Evolutionary conservation across 2,329 filamentous ascomycete genomes (phyloP), one percentile per base, ranked within the genome.

Genomic region (Rugonectria rugulosa): DNA sequence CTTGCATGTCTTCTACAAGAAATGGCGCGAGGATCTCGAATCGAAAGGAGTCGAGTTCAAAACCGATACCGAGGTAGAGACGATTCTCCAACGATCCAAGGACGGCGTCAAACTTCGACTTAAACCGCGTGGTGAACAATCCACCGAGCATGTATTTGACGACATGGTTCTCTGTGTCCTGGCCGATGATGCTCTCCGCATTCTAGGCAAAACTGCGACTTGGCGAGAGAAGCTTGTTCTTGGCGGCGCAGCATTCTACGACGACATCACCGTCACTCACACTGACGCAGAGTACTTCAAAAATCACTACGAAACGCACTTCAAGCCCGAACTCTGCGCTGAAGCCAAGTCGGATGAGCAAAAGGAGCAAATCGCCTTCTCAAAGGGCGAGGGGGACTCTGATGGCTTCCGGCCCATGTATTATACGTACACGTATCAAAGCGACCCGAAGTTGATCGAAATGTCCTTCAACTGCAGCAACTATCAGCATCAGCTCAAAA

Each of bases 391-490:
- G 14, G 74, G 80, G 56, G 69, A 80, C 79, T 29, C 85, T 77
- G 80, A 68, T 23, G 80, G 79, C 17, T 88, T 85, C 75, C 77
- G 79, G 44, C 85, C 85, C 46, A 88, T 88, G 85, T 88, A 88
- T 73, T 82, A 82, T 66, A 88, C 85, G 61, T 83, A 86, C 51
- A 81, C 79, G 47, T 88, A 88, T 68, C 71, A 76, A 0, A 56
- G 79, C 12, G 81, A 87, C 62, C 77, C 78, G 1, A 81, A 75
- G 3, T 83, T 85, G 65, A 81, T 88, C 7, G 85, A 88, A 68
- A 88, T 88, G 86, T 88, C 83, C 53, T 92, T 91, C 72, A 88
- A 92, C 70, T 89, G 87, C 73, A 88, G 86, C 31, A 89, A 90
- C 69, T 91, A 91, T 72, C 88, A 92, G 69, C 81, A 86, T 38